A percentile compares a stretch with the other conserved stretches of the same genome.
Conservation (phyloP, 139 green algal genomes). For the Chlamydomonas sp. region DNA sequence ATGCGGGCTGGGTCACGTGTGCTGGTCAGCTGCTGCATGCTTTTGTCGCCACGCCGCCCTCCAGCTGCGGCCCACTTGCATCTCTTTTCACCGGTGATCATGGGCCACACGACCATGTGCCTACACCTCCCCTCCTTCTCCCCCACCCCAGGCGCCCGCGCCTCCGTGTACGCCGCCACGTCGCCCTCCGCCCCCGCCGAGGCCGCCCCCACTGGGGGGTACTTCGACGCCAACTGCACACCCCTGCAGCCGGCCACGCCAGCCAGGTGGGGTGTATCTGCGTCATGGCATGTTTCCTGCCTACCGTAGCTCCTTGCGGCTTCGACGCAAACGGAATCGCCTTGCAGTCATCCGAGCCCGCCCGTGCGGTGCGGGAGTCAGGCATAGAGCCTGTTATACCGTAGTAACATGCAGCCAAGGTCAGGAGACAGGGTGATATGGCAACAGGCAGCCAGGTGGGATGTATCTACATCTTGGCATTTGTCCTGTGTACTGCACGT, state of each 20-base stretch:
- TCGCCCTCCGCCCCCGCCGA: slow-evolving; percentile 22
- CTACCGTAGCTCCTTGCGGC: too few species aligned
- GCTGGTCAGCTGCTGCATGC: neutral
- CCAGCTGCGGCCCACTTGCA: neutral
- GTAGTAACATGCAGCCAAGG: too few species aligned
- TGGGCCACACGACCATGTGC: slow-evolving; percentile 2
- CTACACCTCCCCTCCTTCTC: neutral
- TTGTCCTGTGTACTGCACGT: neutral
- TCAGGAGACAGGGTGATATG: too few species aligned
- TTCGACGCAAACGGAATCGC: neutral
- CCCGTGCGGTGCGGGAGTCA: neutral
- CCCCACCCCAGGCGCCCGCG: slow-evolving; percentile 48
- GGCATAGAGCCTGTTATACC: too few species aligned
- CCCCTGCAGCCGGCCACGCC: slow-evolving; percentile 40
- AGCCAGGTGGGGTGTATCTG: neutral
- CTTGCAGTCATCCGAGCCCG: slow-evolving; percentile 1
- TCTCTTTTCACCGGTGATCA: neutral
- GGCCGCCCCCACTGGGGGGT: slow-evolving; percentile 51
- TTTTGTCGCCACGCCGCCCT: neutral
- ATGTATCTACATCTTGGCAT: neutral
- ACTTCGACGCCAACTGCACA: slow-evolving; percentile 67
- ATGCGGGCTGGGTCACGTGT: too few species aligned
- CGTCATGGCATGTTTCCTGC: neutral
- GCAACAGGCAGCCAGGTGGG: neutral
- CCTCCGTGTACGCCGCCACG: slow-evolving; percentile 67